Conservation (phyloP, 768 basidiomycete species). For the Dacryopinax spathularia region DNA sequence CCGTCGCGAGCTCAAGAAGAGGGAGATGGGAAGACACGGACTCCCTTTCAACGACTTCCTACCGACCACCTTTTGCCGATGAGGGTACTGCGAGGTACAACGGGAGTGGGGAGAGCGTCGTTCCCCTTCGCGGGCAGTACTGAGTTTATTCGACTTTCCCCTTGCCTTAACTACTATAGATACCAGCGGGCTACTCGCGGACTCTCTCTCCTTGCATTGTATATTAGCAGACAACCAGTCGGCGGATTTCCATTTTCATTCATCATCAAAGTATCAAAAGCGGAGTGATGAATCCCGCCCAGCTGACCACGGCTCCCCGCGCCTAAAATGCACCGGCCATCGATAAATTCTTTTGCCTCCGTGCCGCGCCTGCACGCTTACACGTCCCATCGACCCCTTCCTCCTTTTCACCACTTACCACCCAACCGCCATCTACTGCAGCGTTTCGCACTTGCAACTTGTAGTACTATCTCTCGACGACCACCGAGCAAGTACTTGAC, state of each 20-base stretch:
- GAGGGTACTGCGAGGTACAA: neutral
- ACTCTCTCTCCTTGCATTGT: no score
- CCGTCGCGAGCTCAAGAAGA: neutral
- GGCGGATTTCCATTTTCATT: no score
- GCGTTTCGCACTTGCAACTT: neutral
- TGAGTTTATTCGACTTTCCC: neutral
- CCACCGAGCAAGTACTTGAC: neutral
- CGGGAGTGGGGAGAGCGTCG: neutral
- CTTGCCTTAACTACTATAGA: no score
- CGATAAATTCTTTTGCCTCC: neutral
- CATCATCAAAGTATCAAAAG: no score
- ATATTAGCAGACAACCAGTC: no score
- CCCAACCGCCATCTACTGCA: neutral
- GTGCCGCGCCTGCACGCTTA: neutral
- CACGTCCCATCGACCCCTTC: neutral
- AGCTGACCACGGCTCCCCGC: no score
- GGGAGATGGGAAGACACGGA: neutral
- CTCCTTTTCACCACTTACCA: neutral
- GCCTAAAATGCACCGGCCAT: no score
- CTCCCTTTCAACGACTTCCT: neutral
- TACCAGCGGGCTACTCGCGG: no score
- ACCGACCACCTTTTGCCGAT: neutral
- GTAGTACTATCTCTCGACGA: no score
- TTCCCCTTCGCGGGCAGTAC: neutral
- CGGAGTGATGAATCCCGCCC: no score